Base-by-base conservation (phyloP, 2,329 filamentous ascomycete genomes). In the Botrytis cinerea region DNA sequence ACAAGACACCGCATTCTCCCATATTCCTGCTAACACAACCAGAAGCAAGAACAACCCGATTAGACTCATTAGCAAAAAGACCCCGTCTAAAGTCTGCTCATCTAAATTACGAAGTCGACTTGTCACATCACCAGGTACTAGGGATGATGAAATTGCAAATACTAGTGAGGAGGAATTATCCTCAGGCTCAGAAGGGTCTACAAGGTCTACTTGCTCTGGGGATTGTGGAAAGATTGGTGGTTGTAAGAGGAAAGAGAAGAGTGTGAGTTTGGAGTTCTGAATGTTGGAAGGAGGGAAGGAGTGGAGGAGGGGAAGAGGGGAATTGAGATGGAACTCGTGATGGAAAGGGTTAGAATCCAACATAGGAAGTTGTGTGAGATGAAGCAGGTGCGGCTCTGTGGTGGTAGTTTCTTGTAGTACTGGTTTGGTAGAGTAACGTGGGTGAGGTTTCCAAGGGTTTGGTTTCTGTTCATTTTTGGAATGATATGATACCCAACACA, bases 241-340 rank as follows among this genome's bases (percentile, higher is more conserved):
- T 9, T 68, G 64, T 43, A 35, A n/a, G 5, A 40, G 46, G 35
- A 68, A 32, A n/a, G 25, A 43, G 48, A 40, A 68, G 35, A 68
- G 35, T 57, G 64, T 16, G 10, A 68, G 46, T 57, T 14, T 68
- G 35, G 64, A 68, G 46, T 68, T 68, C 28, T 68, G 25, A 66
- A 16, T 20, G 8, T 10, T 38, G 7, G 16, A 35, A 4, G 20
- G 1, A 25, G 43, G 22, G 1, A 16, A 16, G 25, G 16, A 18
- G 22, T 28, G 14, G 25, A n/a, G 38, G 7, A n/a, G 14, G 1
- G 32, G 4, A 38, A 7, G 28, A 59, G 7, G 14, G 2, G 3
- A 4, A n/a, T 38, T 8, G 25, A 16, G 16, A 22, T 10, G 46
- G 14, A 38, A 67, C 16, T 38, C 8, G 8, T 12, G 9, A 40